Conservation (phyloP, 2,329 filamentous ascomycete genomes). For the Capronia epimyces region DNA sequence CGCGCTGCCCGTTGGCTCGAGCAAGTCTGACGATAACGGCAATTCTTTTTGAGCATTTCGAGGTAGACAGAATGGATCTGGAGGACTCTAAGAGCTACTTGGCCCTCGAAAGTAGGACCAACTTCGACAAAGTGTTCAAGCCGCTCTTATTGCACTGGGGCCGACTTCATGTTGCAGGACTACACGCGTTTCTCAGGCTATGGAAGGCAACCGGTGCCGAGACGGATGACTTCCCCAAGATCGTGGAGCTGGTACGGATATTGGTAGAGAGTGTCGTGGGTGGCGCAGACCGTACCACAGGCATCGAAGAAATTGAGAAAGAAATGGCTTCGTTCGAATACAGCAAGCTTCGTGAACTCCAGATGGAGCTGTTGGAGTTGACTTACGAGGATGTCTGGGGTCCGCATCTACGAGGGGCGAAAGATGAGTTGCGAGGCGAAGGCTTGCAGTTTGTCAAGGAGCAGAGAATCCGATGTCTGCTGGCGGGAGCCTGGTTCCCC, state of each 20-base stretch:
- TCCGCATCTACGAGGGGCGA: constrained; percentile 79
- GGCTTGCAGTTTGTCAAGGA: constrained; percentile 95
- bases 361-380: constrained; percentile 87
- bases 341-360: constrained; percentile 68
- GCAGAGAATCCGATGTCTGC: constrained; percentile 82
- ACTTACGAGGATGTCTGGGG: constrained; percentile 96
- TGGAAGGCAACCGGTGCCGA: constrained; percentile 89
- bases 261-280: constrained; percentile 86
- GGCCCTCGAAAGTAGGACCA: constrained; percentile 65
- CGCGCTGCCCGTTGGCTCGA: constrained; percentile 80
- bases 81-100: constrained; percentile 74
- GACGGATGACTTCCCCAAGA: constrained; percentile 84
- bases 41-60: constrained; percentile 91
- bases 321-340: constrained; percentile 82
- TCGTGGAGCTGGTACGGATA: constrained; percentile 84
- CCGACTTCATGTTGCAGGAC: constrained; percentile 72
- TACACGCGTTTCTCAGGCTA: constrained; percentile 82
- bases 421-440: constrained; percentile 84
- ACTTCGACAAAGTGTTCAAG: constrained; percentile 79
- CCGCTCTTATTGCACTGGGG: constrained; percentile 92
- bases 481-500: constrained; percentile 85
- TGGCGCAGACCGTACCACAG: constrained; percentile 71
- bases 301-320: constrained; percentile 81
- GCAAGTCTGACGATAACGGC: constrained; percentile 81
- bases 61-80: constrained; percentile 76